These are phyloP conservation scores for Leccinum longicurvipes DNA, from an alignment of 768 basidiomycete genomes.

Conservation along the genomic window DNA sequence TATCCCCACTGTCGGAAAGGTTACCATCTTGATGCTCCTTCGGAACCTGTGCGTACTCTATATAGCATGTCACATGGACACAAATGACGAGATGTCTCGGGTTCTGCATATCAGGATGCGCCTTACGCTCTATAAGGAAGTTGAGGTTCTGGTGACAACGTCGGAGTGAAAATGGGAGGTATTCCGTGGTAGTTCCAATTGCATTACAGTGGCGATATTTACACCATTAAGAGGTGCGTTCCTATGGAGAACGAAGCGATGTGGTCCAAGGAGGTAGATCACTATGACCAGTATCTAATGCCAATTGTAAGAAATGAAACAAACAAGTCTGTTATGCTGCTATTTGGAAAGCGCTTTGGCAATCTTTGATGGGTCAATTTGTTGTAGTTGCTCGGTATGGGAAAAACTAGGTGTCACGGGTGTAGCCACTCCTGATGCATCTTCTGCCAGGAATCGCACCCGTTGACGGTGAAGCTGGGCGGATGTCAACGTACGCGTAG, in stretches of 20 bases:
- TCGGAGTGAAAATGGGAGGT: slow-evolving; percentile 12
- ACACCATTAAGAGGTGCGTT: slow-evolving; percentile 33
- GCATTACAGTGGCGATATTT: slow-evolving; percentile 30
- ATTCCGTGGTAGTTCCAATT: slow-evolving; percentile 15
- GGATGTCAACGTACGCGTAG: slow-evolving; percentile 14
- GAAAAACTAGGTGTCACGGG: slow-evolving; percentile 60
- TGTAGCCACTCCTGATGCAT: slow-evolving; percentile 62
- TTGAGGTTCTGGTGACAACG: not conserved
- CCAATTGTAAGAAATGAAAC: slow-evolving; percentile 4
- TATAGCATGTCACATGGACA: not conserved
- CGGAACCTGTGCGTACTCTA: slow-evolving; percentile 74
- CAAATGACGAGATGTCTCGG: slow-evolving; percentile 1
- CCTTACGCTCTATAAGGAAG: slow-evolving; percentile 27
- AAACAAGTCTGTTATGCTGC: slow-evolving; percentile 18
- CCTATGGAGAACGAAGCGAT: slow-evolving; percentile 17
- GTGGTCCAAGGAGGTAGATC: slow-evolving; percentile 13
- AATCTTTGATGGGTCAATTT: slow-evolving; percentile 34
- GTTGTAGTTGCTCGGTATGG: slow-evolving; percentile 40
- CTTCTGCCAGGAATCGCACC: slow-evolving; percentile 70
- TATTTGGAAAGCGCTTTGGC: slow-evolving; percentile 47
- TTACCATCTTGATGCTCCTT: slow-evolving; percentile 96
- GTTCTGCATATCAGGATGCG: slow-evolving; percentile 22
- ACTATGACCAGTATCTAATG: slow-evolving; percentile 17
- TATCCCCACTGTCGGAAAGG: slow-evolving; percentile 94
- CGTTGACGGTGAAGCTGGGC: slow-evolving; percentile 76